Percentiles rank a stretch among this genome's conserved stretches.
phyloP scores from a whole-genome alignment of 805 yeast species.

The Candida caryicola region DNA sequence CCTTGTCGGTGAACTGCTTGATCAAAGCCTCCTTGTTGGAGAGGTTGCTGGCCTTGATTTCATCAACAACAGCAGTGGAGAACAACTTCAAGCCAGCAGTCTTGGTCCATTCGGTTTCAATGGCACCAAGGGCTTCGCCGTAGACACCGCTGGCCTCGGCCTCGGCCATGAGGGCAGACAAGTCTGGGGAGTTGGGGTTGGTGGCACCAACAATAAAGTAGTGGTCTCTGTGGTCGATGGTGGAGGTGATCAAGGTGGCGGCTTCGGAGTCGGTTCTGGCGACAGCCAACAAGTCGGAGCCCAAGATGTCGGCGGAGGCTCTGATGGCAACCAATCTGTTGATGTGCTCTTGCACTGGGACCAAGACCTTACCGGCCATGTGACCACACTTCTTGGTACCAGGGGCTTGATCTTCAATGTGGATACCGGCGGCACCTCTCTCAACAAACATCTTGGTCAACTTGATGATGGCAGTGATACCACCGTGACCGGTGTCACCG shows the following conservation, averaged over 20 bases:
- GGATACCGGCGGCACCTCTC: slow-evolving; percentile 98
- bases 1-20: slow-evolving; percentile 60
- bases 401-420: slow-evolving; percentile 98
- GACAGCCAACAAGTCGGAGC: slow-evolving; percentile 79
- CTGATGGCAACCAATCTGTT: slow-evolving; percentile 91
- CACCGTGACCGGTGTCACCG: slow-evolving; percentile 99
- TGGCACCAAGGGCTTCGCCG: slow-evolving; percentile 65
- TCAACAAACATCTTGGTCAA: slow-evolving; percentile 94
- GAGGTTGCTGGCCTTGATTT: slow-evolving; percentile 58
- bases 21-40: slow-evolving; percentile 63
- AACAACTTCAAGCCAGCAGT: slow-evolving; percentile 83
- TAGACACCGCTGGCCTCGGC: slow-evolving; percentile 75
- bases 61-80: slow-evolving; percentile 89
- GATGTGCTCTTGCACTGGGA: slow-evolving; percentile 96
- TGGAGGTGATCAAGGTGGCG: slow-evolving; percentile 89
- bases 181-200: slow-evolving; percentile 72
- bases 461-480: slow-evolving; percentile 93
- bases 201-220: slow-evolving; percentile 89
- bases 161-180: slow-evolving; percentile 72
- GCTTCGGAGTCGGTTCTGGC: slow-evolving; percentile 98
- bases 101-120: slow-evolving; percentile 80
- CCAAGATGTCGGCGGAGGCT: slow-evolving; percentile 91
- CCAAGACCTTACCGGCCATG: slow-evolving; percentile 98
- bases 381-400: slow-evolving; percentile 99
- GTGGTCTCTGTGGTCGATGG: slow-evolving; percentile 93